These are phyloP conservation scores for Excoecaria agallocha DNA, from an alignment of 345 rosid genomes.

Conservation along the genomic window DNA sequence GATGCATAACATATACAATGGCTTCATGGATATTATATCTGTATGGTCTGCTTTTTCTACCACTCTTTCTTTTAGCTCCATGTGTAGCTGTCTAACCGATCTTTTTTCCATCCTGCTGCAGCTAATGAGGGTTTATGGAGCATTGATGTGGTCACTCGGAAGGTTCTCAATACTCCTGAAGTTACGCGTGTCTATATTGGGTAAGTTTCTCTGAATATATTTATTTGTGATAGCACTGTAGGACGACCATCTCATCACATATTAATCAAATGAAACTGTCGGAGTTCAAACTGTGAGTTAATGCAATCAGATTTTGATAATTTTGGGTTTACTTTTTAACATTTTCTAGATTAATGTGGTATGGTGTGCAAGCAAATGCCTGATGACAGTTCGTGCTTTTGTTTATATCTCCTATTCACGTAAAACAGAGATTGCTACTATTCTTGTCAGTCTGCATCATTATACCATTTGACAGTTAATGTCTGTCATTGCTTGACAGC, in stretches of 20 bases:
- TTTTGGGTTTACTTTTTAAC: not conserved
- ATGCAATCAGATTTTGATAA: not conserved
- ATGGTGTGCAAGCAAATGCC: too few relatives aligned
- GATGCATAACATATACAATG: not conserved
- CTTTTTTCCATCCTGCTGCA: constrained; percentile 28
- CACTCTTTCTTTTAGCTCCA: not conserved
- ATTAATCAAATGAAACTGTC: not conserved
- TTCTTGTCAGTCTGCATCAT: not conserved
- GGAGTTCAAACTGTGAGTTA: too few relatives aligned
- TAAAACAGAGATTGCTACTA: constrained; percentile 13
- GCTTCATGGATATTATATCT: not conserved
- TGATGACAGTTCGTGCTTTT: too few relatives aligned
- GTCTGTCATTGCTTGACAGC: constrained; percentile 39
- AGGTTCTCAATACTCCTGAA: constrained; percentile 93
- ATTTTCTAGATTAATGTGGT: too few relatives aligned
- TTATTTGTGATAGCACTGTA: not conserved
- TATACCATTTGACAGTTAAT: constrained; percentile 11
- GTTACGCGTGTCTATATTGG: constrained; percentile 93
- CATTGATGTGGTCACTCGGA: constrained; percentile 97
- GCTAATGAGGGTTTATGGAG: constrained; percentile 99
- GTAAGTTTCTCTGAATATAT: constrained; percentile 34
- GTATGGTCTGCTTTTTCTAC: not conserved
- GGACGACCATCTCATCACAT: not conserved
- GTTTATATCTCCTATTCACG: too few relatives aligned
- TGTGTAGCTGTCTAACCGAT: constrained; percentile 7